Evolutionary conservation across 2,329 filamentous ascomycete genomes (phyloP), one percentile per base, ranked within the genome.

Genomic region (Nectriaceae sp.): DNA sequence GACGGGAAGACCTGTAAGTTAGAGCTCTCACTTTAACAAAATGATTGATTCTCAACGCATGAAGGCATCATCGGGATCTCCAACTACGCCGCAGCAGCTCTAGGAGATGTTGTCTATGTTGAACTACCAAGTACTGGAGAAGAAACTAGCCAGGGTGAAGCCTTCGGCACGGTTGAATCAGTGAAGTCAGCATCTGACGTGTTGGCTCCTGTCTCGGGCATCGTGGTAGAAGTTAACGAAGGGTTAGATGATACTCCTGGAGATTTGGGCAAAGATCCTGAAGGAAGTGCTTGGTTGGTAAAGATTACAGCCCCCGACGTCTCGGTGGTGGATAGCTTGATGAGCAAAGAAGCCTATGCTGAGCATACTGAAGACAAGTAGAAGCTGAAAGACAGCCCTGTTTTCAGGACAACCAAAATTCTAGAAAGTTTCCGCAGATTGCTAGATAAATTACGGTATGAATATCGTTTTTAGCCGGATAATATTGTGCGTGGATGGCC

Each of bases 161-260:
- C 87, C 46, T 88, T 96, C 59, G 91, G 91, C 55, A 89, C 90
- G 45, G 90, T 96, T 53, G 91, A 96, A 76, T 94, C 89, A 1
- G 91, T 96, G 67, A 96, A 96, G 77, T 91, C 87, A 45, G 91
- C 90, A 2, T 91, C 89, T 35, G 91, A 96, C 68, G 93, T 96
- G 73, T 84, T 92, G 72, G 84, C 88, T 5, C 91, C 91, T 13
- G 80, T 95, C 50, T 73, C 78, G 21, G 90, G 90, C 56, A 86
- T 74, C 53, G 82, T 96, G 43, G 77, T 82, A 15, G 81, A 85
- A 61, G 76, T 84, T 55, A 96, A 96, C 73, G 66, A 67, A 6
- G 65, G 76, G 42, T 76, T 96, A 46, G 85, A 89, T 65, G 84
- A 90, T 64, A 88, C 84, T 71, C 89, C 90, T 15, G 82, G 79